Evolutionary conservation across 2,329 filamentous ascomycete genomes (phyloP), one percentile per base, ranked within the genome.

Genomic region (Verticillium klebahnii): DNA sequence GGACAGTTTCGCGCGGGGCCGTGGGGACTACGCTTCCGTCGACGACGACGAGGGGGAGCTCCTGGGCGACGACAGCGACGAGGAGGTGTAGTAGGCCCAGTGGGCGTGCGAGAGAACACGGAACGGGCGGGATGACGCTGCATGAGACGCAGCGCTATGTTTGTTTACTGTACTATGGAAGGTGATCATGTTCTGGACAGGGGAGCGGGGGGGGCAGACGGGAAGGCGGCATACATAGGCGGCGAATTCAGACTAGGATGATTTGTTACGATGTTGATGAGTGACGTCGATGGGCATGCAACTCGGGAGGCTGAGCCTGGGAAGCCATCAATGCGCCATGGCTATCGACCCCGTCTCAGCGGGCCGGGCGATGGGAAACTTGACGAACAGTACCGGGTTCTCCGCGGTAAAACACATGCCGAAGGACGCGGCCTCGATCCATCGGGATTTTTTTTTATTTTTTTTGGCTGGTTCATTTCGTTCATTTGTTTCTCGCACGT

Each of bases 21-120:
- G 91, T 61, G 89, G 90, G n/a, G 92, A 97, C 74, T 98, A 98
- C 74, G 86, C 89, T 17, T 84, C 89, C 69, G 92, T 97, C 59
- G 93, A 96, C 69, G 91, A 95, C 58, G 95, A 98, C 72, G 95
- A 98, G 74, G 94, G 94, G 57, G 94, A 98, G 79, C 79, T 99
- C 67, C 78, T 99, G 39, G 95, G 95, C 1, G 94, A 97, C 68
- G 93, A 96, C 63, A 93, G 92, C 67, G 94, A 97, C 67, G 93
- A 97, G 71, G 94, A 97, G 64, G 90, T 89, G 45, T 79, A 66
- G 60, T 7, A 23, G 23, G 23, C 11, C 3, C 17, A 9, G 11
- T 23, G 3, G 11, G n/a, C 19, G n/a, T 23, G 15, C 15, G 37
- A 15, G 37, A 40, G 6, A 6, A 40, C 37, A 17, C 2, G 39